Conservation (phyloP, 2,329 filamentous ascomycete species). For the Aspergillus novofumigatus region DNA sequence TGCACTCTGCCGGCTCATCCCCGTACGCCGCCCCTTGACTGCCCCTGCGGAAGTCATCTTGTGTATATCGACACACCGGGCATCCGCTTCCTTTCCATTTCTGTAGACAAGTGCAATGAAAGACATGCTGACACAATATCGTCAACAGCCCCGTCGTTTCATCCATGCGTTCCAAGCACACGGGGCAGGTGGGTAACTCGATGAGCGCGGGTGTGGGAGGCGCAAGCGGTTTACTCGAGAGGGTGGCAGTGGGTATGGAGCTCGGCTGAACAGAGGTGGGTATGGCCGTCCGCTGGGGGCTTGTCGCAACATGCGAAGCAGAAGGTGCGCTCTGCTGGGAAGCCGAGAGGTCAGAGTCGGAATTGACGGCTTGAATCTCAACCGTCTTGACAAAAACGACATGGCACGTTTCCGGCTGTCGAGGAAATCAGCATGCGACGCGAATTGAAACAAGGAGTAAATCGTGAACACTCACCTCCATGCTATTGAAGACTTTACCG, state of each 20-base stretch:
- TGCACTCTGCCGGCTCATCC: slow-evolving; percentile 57
- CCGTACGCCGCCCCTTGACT: slow-evolving; percentile 55
- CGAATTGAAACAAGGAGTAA: not conserved
- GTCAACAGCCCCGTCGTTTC: slow-evolving; percentile 93
- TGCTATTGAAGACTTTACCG: slow-evolving; percentile 85
- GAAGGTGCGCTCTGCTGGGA: slow-evolving; percentile 59
- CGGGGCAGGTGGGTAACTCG: slow-evolving; percentile 91
- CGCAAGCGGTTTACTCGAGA: slow-evolving; percentile 60
- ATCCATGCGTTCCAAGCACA: slow-evolving; percentile 97
- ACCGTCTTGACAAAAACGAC: slow-evolving; percentile 93
- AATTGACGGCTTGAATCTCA: slow-evolving; percentile 66
- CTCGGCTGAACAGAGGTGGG: slow-evolving; percentile 28
- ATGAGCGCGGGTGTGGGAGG: slow-evolving; percentile 79
- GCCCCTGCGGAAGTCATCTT: slow-evolving; percentile 49
- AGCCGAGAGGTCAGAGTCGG: slow-evolving; percentile 22
- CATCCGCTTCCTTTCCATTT: slow-evolving; percentile 95
- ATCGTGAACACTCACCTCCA: slow-evolving; percentile 60
- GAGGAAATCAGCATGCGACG: slow-evolving; percentile 11
- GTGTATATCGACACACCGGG: slow-evolving; percentile 88
- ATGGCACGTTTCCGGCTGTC: slow-evolving; percentile 84
- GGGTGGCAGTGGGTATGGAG: slow-evolving; percentile 38
- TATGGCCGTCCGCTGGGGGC: slow-evolving; percentile 22
- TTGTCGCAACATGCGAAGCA: slow-evolving; percentile 34
- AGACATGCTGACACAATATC: slow-evolving; percentile 95
- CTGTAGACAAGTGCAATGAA: slow-evolving; percentile 92